Evolutionary conservation across 768 basidiomycete genomes (phyloP).

Genomic region (Dacryopinax primogenitus): DNA sequence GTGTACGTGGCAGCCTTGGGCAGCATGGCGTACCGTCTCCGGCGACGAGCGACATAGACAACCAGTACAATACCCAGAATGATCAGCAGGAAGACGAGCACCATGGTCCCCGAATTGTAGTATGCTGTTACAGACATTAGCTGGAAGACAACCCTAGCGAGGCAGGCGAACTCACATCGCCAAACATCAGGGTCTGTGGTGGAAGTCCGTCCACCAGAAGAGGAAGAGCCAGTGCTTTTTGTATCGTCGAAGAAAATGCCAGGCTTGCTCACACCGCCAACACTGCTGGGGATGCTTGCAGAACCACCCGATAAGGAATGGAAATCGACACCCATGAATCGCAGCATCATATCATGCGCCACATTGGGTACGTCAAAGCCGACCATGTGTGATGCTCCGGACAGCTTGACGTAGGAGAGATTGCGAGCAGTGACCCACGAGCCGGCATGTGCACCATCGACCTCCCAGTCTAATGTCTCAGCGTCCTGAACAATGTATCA

Average conservation of each 20-base stretch:
- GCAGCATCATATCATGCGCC: conserved; percentile 95
- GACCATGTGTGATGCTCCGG: conserved; percentile 94
- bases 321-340: conserved; percentile 91
- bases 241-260: conserved; percentile 37
- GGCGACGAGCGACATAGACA: conserved; percentile 63
- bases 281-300: conserved; percentile 63
- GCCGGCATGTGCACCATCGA: conserved; percentile 65
- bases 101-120: conserved; percentile 83
- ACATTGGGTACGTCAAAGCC: conserved; percentile 75
- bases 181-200: neutral
- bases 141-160: neutral
- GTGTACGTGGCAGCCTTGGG: conserved; percentile 11
- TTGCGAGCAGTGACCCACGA: conserved; percentile 85
- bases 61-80: conserved; percentile 53
- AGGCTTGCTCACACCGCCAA: conserved; percentile 64
- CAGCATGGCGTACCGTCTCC: conserved; percentile 17
- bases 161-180: neutral
- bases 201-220: neutral
- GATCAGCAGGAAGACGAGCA: conserved; percentile 68
- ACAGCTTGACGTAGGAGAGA: conserved; percentile 85
- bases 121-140: conserved; percentile 44
- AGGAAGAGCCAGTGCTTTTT: conserved; percentile 22
- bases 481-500: conserved; percentile 33
- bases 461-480: conserved; percentile 58
- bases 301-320: conserved; percentile 65